These are phyloP conservation scores for Russula brevipes DNA, from an alignment of 768 basidiomycete genomes.

Conservation along the genomic window DNA sequence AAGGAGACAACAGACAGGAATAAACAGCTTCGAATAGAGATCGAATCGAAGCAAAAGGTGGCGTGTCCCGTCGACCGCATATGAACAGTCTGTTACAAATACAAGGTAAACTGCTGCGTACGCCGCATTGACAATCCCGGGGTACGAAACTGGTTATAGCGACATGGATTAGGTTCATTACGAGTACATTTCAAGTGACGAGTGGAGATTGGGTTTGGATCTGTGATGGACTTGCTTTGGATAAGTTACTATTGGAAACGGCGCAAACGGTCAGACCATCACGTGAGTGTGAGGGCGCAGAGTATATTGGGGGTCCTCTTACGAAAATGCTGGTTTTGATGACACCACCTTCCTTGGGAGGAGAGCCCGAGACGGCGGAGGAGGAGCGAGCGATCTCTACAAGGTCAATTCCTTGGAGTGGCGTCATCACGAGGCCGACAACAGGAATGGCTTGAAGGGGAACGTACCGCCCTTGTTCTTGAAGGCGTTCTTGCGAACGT, in stretches of 20 bases:
- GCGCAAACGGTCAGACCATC: constrained; percentile 10
- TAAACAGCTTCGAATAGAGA: neutral
- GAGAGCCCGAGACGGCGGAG: constrained; percentile 58
- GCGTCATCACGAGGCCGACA: neutral
- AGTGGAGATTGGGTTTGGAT: too few species aligned
- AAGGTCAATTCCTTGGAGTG: constrained; percentile 47
- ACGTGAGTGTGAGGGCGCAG: neutral
- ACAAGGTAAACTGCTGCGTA: constrained; percentile 8
- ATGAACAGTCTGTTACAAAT: constrained; percentile 9
- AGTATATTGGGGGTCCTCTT: neutral
- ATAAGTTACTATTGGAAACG: constrained; percentile 15
- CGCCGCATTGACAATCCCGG: neutral
- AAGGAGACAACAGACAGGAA: neutral
- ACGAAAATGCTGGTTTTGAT: constrained; percentile 9
- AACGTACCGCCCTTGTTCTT: constrained; percentile 44
- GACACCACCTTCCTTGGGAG: constrained; percentile 25
- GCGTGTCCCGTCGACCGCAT: neutral
- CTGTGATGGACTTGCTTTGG: neutral
- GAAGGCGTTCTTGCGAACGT: constrained; percentile 70
- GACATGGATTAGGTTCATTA: constrained; percentile 1
- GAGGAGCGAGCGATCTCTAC: constrained; percentile 81
- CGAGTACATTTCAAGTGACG: neutral
- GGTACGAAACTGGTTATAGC: constrained; percentile 9
- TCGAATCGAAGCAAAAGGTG: neutral
- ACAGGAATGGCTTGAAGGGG: neutral